Percentiles rank a stretch among this genome's conserved stretches.
Evolutionary conservation across 2,329 filamentous ascomycete genomes (phyloP).

Genomic region (Botryotinia convoluta): DNA sequence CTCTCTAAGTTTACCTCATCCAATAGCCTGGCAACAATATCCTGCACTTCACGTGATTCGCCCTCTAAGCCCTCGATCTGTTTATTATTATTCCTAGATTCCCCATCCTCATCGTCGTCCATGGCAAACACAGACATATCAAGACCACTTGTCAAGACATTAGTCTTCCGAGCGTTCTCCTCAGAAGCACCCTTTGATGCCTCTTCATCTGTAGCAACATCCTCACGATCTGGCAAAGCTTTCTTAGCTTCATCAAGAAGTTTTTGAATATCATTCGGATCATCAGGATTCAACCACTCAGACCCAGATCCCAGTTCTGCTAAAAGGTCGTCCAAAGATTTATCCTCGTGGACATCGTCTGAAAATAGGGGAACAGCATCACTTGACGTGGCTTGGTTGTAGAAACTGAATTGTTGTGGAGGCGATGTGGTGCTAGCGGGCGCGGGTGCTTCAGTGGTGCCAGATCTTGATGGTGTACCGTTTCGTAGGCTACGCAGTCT

Average conservation of each 20-base stretch:
- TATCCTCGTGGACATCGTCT: conserved; percentile 29
- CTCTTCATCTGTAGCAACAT: neutral
- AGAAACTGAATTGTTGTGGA: neutral
- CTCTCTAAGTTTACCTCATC: conserved; percentile 35
- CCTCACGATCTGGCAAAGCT: conserved; percentile 25
- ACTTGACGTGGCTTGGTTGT: neutral
- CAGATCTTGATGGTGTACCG: conserved; percentile 27
- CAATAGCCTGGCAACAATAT: conserved; percentile 35
- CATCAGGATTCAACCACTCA: conserved; percentile 36
- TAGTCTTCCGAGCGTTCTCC: conserved; percentile 33
- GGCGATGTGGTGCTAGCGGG: conserved; percentile 6
- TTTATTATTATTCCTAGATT: conserved; percentile 42
- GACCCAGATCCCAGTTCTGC: conserved; percentile 34
- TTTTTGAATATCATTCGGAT: conserved; percentile 34
- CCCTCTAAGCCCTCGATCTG: conserved; percentile 35
- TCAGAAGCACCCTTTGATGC: neutral
- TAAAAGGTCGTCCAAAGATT: conserved; percentile 36
- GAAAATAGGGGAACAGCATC: conserved; percentile 22
- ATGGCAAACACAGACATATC: conserved; percentile 39
- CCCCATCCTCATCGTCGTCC: conserved; percentile 44
- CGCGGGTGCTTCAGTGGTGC: conserved; percentile 21
- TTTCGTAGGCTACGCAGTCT: conserved; percentile 35
- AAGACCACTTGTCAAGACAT: conserved; percentile 37
- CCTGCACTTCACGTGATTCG: conserved; percentile 36
- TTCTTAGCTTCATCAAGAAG: conserved; percentile 34